A percentile compares a stretch with the other conserved stretches of the same genome.
phyloP scores from a whole-genome alignment of 257 asterid genomes.

The Fraxinus pennsylvanica region DNA sequence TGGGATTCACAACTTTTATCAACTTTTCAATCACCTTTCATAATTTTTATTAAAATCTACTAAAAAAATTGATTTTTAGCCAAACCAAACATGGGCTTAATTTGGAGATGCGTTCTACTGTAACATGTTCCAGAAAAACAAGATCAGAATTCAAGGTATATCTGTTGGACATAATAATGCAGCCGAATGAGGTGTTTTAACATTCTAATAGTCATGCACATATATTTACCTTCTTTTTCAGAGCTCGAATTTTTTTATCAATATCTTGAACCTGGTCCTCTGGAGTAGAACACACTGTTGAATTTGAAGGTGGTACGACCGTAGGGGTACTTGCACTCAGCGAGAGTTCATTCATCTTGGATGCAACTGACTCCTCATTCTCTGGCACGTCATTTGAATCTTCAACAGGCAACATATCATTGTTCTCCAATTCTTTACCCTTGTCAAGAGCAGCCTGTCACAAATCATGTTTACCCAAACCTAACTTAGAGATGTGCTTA shows the following conservation, averaged over 20 bases:
- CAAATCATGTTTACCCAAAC: constrained; percentile 19
- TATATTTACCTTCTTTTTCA: constrained; percentile 81
- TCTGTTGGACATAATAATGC: background rate
- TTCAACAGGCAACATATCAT: constrained; percentile 44
- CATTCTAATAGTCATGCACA: constrained; percentile 1
- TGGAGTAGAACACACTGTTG: constrained; percentile 46
- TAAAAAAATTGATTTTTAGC: too few species aligned
- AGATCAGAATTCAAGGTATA: constrained; percentile 2
- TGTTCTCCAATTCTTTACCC: constrained; percentile 44
- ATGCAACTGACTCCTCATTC: constrained; percentile 45
- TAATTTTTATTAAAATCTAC: too few species aligned
- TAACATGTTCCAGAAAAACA: background rate
- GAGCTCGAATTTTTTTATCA: constrained; percentile 88
- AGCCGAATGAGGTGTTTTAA: background rate
- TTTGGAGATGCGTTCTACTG: background rate
- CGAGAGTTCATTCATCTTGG: constrained; percentile 67
- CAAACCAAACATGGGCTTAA: background rate
- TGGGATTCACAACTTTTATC: too few species aligned
- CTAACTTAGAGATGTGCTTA: constrained; percentile 7
- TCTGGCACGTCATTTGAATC: constrained; percentile 42
- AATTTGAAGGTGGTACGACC: constrained; percentile 47
- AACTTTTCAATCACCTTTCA: too few species aligned
- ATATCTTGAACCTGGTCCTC: constrained; percentile 66
- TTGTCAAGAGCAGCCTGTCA: constrained; percentile 75
- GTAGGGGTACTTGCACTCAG: constrained; percentile 48